phyloP scores from a whole-genome alignment of 768 basidiomycete species.

The Symmetrospora coprosmae region DNA sequence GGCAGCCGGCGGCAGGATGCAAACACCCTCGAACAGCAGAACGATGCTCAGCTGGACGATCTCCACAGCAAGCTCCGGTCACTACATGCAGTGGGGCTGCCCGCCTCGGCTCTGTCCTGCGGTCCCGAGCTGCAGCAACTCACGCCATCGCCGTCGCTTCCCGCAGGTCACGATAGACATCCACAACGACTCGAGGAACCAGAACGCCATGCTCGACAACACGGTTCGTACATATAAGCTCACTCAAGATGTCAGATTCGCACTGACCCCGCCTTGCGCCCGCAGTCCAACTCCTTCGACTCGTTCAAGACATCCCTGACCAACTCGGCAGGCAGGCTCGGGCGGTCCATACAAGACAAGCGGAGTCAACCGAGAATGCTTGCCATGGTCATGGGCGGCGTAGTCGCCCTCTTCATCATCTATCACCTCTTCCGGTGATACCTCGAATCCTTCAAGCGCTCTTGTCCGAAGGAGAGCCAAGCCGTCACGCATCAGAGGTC shows the following conservation, averaged over 20 bases:
- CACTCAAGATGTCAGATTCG: no score
- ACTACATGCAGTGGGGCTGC: constrained; percentile 29
- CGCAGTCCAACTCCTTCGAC: constrained; percentile 17
- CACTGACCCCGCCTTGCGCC: neutral
- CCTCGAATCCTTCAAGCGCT: neutral
- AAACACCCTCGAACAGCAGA: constrained; percentile 30
- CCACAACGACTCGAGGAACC: constrained; percentile 29
- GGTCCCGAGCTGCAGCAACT: no score
- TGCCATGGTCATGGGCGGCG: constrained; percentile 3
- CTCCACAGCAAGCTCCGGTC: constrained; percentile 32
- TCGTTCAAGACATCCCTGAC: constrained; percentile 19
- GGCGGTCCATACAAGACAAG: neutral
- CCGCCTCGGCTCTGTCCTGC: no score
- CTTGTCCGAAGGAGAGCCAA: no score
- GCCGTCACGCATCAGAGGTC: no score
- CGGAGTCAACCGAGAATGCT: neutral
- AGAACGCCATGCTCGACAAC: constrained; percentile 35
- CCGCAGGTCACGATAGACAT: constrained; percentile 34
- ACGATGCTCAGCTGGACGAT: constrained; percentile 33
- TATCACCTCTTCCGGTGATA: constrained; percentile 16
- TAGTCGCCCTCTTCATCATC: constrained; percentile 14
- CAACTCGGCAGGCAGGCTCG: constrained; percentile 5
- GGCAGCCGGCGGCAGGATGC: constrained; percentile 18
- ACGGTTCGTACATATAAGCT: constrained; percentile 32
- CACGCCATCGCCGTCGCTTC: neutral